These are phyloP conservation scores for Syzygium aromaticum DNA, from an alignment of 345 rosid species.

Conservation along the genomic window DNA sequence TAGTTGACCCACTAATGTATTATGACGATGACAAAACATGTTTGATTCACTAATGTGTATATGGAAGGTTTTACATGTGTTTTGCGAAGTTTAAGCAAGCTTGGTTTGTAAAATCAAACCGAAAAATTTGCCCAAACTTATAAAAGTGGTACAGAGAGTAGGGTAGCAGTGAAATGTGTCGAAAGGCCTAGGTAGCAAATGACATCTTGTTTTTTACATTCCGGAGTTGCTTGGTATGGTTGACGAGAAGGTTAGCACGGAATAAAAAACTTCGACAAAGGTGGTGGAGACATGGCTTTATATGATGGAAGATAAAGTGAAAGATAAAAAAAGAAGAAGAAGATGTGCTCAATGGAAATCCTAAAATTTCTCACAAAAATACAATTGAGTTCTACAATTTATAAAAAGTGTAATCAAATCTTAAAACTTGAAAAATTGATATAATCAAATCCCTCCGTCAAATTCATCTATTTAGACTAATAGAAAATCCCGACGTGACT, in stretches of 20 bases:
- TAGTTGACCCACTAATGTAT: fast-evolving
- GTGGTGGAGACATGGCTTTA: not conserved
- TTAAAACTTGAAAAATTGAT: no score
- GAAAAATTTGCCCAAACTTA: fast-evolving
- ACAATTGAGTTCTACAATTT: no score
- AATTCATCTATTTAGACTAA: no score
- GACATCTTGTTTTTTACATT: not conserved
- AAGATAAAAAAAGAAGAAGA: no score
- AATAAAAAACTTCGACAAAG: not conserved
- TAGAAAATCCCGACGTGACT: no score
- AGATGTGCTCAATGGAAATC: no score
- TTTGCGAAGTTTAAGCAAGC: not conserved
- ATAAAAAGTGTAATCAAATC: no score
- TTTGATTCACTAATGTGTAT: not conserved
- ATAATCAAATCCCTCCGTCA: no score
- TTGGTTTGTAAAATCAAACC: not conserved
- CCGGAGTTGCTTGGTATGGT: not conserved
- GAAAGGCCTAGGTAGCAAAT: not conserved
- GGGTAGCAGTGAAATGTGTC: not conserved
- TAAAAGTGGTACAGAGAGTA: not conserved
- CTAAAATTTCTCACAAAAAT: no score
- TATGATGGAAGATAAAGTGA: no score
- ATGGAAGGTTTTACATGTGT: not conserved
- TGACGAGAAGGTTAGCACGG: fast-evolving
- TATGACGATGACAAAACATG: not conserved